These are phyloP conservation scores for Ganoderma multipileum DNA, from an alignment of 1,284 basidiomycete genomes.

Conservation along the genomic window DNA sequence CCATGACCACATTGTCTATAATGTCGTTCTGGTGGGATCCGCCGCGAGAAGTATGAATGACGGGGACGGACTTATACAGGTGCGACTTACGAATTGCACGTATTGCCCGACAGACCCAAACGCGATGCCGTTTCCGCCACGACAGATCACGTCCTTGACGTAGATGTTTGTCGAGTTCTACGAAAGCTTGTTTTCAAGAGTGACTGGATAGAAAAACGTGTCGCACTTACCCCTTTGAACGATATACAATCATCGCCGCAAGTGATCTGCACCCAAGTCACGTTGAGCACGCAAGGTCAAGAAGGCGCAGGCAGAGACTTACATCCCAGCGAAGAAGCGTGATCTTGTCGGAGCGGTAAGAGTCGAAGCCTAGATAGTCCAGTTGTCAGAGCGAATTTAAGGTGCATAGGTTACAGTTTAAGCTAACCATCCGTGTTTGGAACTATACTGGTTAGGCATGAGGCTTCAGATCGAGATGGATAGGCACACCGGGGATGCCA, in stretches of 20 bases:
- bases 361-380: constrained; percentile 57
- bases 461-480: neutral
- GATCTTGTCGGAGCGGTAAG: constrained; percentile 61
- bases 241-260: constrained; percentile 72
- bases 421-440: constrained; percentile 66
- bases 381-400: neutral
- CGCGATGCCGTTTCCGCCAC: constrained; percentile 70
- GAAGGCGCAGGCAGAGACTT: neutral
- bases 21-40: constrained; percentile 52
- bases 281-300: neutral
- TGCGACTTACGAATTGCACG: constrained; percentile 51
- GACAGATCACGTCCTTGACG: constrained; percentile 57
- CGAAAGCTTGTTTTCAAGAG: neutral
- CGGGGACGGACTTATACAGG: neutral
- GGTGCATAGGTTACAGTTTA: neutral
- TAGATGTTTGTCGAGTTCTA: constrained; percentile 65
- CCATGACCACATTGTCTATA: constrained; percentile 60
- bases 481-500: constrained; percentile 4
- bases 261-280: constrained; percentile 45
- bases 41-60: neutral
- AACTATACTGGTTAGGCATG: constrained; percentile 51
- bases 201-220: neutral
- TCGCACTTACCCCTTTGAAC: constrained; percentile 58
- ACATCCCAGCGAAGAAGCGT: constrained; percentile 61
- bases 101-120: constrained; percentile 72